These are phyloP conservation scores for Paramecium octaurelia DNA, from an alignment of 73 alveolate species.

Conservation along the genomic window DNA sequence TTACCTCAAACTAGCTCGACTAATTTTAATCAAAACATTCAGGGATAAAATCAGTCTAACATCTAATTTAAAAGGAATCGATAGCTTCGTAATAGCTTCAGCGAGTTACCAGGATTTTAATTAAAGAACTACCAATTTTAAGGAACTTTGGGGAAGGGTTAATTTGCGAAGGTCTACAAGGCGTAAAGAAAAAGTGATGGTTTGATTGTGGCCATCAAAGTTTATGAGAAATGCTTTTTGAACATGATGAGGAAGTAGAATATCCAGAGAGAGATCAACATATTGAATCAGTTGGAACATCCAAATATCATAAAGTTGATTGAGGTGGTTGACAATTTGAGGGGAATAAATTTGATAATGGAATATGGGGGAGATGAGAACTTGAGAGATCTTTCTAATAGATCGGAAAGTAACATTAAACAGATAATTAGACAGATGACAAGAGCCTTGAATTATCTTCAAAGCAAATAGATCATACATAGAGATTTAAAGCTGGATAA, in stretches of 20 bases:
- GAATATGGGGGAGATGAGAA: slow-evolving; percentile 35
- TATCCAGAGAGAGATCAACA: not conserved
- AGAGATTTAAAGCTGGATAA: slow-evolving; percentile 33
- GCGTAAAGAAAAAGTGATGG: not conserved
- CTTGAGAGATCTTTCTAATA: not conserved
- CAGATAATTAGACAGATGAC: not conserved
- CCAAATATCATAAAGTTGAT: slow-evolving; percentile 8
- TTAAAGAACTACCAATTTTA: slow-evolving; percentile 1
- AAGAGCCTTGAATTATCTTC: not conserved
- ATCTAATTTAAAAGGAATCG: not conserved
- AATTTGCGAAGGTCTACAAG: slow-evolving; percentile 11
- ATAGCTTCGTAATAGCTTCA: not conserved
- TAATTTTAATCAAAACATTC: not conserved
- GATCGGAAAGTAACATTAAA: not conserved
- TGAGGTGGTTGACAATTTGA: slow-evolving; percentile 12
- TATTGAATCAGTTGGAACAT: slow-evolving; percentile 2
- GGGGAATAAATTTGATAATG: not conserved
- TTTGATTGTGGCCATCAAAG: not conserved
- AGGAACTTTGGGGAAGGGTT: not conserved
- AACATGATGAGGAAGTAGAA: not conserved
- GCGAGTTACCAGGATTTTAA: slow-evolving; percentile 14
- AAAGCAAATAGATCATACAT: not conserved
- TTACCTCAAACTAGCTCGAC: not conserved
- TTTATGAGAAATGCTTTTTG: slow-evolving; percentile 6
- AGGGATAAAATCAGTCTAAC: not conserved